Base-by-base conservation (phyloP, 768 basidiomycete species). In the Boletus rubroflammeus region DNA sequence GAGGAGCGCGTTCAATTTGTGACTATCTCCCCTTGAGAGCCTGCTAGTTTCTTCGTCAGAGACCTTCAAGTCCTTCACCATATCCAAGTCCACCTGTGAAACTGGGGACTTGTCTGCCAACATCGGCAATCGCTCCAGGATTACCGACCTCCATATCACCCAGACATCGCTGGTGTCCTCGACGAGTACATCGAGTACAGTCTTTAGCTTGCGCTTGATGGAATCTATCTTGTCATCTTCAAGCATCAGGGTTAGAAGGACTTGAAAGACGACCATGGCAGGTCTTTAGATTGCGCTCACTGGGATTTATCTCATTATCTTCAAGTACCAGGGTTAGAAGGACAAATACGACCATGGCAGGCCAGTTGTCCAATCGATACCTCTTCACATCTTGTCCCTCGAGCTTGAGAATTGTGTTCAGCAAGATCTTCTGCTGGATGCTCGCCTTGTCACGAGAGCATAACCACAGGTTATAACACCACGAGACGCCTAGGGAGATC, bases 401-500 rank as follows among this genome's bases (percentile, higher is more conserved):
- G 40, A 58, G 28, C 4, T 25, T 35, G 13, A 58, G 50, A 44
- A 58, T 51, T 0, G 7, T 34, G 29, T 39, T 26, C 7, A 47
- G n/a, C 6, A 58, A 19, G 6, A 58, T 56, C 13, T 50, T 5
- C 13, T 51, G 39, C 57, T 70, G 58, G 15, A 54, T 34, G 19
- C 39, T 11, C 1, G 51, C 50, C 40, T 65, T 64, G 36, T 77
- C 73, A 69, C 77, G 54, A 7, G 61, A 59, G 19, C 67, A 68
- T 13, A 71, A 40, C 54, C 57, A 71, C 0, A 65, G 55, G 36
- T 69, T 71, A 45, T 71, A 70, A 11, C 51, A 53, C 70, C 70
- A 71, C 14, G 70, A 71, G 32, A 62, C 62, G 21, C 50, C 63
- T 13, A 71, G 57, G 1, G 57, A 56, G 14, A 35, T 15, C 32